phyloP scores from a whole-genome alignment of 2,329 filamentous ascomycete species.

The Aschersonia sp. region DNA sequence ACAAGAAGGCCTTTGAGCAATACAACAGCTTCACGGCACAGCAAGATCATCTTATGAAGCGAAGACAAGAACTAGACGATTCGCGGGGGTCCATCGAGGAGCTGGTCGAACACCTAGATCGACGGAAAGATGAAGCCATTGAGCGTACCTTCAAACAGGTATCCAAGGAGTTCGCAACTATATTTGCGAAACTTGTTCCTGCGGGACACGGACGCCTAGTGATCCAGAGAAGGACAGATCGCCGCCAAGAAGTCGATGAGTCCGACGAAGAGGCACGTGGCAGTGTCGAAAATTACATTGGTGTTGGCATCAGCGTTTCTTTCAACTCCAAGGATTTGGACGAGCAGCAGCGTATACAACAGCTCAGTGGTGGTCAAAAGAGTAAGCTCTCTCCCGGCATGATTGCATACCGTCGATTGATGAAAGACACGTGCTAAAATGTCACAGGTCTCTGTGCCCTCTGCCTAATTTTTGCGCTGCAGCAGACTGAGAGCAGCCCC shows the following conservation, averaged over 20 bases:
- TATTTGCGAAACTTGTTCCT: conserved; percentile 91
- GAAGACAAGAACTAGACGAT: conserved; percentile 74
- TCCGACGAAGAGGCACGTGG: conserved; percentile 56
- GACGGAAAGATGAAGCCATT: conserved; percentile 94
- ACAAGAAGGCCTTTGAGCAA: conserved; percentile 99
- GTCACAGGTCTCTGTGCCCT: conserved; percentile 72
- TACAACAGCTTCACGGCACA: conserved; percentile 95
- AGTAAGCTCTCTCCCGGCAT: conserved; percentile 42
- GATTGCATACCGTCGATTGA: background rate
- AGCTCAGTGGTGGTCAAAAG: conserved; percentile 94
- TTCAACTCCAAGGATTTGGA: conserved; percentile 96
- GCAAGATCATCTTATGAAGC: conserved; percentile 71
- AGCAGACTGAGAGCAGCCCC: conserved; percentile 90
- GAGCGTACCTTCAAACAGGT: conserved; percentile 98
- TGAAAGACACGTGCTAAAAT: too few relatives aligned
- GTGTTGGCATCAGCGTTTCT: conserved; percentile 91
- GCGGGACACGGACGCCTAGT: conserved; percentile 83
- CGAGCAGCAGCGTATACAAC: conserved; percentile 94
- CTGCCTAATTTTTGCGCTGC: conserved; percentile 97
- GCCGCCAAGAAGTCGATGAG: conserved; percentile 42
- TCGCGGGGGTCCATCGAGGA: conserved; percentile 82
- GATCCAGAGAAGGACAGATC: conserved; percentile 82
- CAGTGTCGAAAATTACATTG: conserved; percentile 85
- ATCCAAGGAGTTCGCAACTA: conserved; percentile 77
- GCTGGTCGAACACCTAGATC: conserved; percentile 82